These are phyloP conservation scores for Orbilia blumenaviensis DNA, from an alignment of 2,329 filamentous ascomycete genomes.

Conservation along the genomic window DNA sequence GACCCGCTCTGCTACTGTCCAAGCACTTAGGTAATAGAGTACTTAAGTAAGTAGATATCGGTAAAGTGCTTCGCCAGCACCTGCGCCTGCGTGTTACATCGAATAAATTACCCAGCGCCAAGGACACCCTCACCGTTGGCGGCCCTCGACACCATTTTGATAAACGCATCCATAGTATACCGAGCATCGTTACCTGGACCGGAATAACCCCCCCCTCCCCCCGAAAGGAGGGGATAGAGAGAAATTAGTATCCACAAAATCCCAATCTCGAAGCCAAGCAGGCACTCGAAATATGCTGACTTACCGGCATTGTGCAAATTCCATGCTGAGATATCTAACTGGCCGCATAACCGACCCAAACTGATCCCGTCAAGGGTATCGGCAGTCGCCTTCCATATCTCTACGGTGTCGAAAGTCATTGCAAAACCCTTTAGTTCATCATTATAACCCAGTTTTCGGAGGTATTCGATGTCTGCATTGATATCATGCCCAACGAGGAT, in stretches of 20 bases:
- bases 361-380: slow-evolving; percentile 67
- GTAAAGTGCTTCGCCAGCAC: no score
- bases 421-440: slow-evolving; percentile 68
- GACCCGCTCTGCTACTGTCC: no score
- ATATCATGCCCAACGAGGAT: slow-evolving; percentile 83
- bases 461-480: slow-evolving; percentile 72
- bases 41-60: no score
- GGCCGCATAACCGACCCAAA: slow-evolving; percentile 70
- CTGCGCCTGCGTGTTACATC: no score
- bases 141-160: slow-evolving; percentile 68
- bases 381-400: slow-evolving; percentile 73
- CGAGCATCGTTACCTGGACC: slow-evolving; percentile 77
- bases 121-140: not conserved
- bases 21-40: no score
- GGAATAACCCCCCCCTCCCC: no score
- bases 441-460: slow-evolving; percentile 73
- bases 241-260: not conserved
- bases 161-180: slow-evolving; percentile 78
- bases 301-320: slow-evolving; percentile 79
- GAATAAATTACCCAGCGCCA: not conserved
- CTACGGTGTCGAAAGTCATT: slow-evolving; percentile 76
- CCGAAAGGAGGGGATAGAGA: no score
- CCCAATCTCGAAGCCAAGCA: no score
- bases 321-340: slow-evolving; percentile 71
- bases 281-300: no score